Evolutionary conservation across 2,329 filamentous ascomycete species (phyloP).

Genomic region (Aspergillus sp.): DNA sequence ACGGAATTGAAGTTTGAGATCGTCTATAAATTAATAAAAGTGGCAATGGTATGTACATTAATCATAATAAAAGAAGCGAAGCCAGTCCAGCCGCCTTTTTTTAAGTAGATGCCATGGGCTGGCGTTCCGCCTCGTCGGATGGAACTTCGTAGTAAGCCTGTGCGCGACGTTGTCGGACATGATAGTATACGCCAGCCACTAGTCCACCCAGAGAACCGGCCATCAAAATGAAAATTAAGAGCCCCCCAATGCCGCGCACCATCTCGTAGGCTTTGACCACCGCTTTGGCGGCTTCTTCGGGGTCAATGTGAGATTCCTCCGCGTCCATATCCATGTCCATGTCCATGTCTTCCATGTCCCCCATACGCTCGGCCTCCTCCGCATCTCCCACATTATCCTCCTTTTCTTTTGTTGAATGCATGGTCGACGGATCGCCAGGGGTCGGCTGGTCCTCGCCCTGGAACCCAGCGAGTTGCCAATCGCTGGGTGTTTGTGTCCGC

Average conservation of each 20-base stretch:
- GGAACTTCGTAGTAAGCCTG: slow-evolving; percentile 30
- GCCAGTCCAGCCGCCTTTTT: neutral
- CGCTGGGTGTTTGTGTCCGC: slow-evolving; percentile 25
- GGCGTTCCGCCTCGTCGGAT: slow-evolving; percentile 24
- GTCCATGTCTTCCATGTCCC: neutral
- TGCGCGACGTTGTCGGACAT: slow-evolving; percentile 22
- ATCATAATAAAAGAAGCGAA: slow-evolving; percentile 3
- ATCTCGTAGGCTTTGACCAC: slow-evolving; percentile 32
- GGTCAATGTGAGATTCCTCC: slow-evolving; percentile 5
- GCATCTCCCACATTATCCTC: slow-evolving; percentile 15
- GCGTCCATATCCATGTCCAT: slow-evolving; percentile 7
- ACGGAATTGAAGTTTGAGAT: neutral
- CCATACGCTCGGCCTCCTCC: neutral
- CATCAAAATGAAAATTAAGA: slow-evolving; percentile 31
- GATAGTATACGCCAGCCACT: slow-evolving; percentile 21
- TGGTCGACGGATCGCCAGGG: slow-evolving; percentile 28
- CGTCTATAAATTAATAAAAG: neutral
- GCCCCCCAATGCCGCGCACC: slow-evolving; percentile 28
- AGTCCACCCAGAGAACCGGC: slow-evolving; percentile 24
- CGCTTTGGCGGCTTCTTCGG: slow-evolving; percentile 28
- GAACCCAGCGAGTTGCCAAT: slow-evolving; percentile 35
- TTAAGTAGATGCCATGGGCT: slow-evolving; percentile 16
- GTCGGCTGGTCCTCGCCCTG: slow-evolving; percentile 20
- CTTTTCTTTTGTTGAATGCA: slow-evolving; percentile 17
- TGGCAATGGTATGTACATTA: neutral